A percentile compares a stretch with the other conserved stretches of the same genome.
Conservation (phyloP, 345 rosid genomes). For the Gynandropsis gynandra region DNA sequence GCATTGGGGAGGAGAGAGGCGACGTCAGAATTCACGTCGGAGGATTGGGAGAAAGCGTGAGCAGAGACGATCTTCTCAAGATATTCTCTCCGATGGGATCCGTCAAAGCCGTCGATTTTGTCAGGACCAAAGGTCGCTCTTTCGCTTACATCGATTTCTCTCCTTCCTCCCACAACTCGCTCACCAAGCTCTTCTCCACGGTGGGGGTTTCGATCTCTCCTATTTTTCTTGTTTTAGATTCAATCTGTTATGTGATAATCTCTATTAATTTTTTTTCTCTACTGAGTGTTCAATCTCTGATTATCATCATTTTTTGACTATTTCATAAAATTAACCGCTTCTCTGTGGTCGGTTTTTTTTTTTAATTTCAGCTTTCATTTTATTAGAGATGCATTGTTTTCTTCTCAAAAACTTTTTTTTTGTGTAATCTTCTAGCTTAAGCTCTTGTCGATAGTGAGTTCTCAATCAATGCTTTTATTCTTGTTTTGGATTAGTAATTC, state of each 20-base stretch:
- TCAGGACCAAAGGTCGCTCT: conserved; percentile 83
- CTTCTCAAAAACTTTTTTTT: background rate
- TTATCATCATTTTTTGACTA: too few species aligned
- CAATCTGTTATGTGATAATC: too few species aligned
- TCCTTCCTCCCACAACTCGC: conserved; percentile 51
- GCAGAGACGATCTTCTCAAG: conserved; percentile 47
- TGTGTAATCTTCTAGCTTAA: too few species aligned
- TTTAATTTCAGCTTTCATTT: too few species aligned
- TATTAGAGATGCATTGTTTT: too few species aligned
- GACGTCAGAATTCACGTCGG: conserved; percentile 59
- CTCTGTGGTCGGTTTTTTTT: too few species aligned
- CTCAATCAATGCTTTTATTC: background rate
- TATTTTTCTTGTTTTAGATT: background rate
- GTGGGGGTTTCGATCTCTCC: conserved; percentile 30
- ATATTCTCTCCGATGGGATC: conserved; percentile 50
- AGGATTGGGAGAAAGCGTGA: conserved; percentile 71
- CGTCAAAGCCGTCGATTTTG: conserved; percentile 44
- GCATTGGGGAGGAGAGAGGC: conserved; percentile 3
- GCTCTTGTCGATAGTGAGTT: too few species aligned
- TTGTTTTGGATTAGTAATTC: background rate
- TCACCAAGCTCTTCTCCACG: conserved; percentile 70
- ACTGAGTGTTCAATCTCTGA: background rate
- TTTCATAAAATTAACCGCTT: too few species aligned
- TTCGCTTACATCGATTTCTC: conserved; percentile 74
- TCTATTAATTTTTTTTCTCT: too few species aligned